phyloP scores from a whole-genome alignment of 1,284 basidiomycete species.

The Ceratorhiza oryzae-sativae region DNA sequence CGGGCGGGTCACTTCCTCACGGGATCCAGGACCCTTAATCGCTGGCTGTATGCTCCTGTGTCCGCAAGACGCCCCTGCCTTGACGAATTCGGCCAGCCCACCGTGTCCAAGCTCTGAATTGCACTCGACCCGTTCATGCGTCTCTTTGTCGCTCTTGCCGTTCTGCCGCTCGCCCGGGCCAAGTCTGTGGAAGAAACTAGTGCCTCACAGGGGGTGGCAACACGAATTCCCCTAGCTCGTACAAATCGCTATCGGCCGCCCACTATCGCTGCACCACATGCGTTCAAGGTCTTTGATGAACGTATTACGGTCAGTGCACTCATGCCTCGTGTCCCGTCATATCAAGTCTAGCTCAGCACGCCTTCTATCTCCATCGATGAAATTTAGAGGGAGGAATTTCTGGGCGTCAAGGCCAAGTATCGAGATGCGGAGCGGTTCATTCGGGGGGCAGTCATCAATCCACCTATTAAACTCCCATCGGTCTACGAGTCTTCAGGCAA shows the following conservation, averaged over 20 bases:
- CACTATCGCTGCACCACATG: neutral
- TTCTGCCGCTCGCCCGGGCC: neutral
- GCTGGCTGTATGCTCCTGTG: neutral
- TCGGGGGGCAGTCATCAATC: neutral
- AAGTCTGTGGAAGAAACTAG: neutral
- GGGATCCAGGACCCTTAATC: neutral
- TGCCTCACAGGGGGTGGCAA: slow-evolving; percentile 12
- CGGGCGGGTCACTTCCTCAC: neutral
- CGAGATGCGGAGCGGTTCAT: slow-evolving; percentile 4
- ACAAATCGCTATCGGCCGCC: slow-evolving; percentile 8
- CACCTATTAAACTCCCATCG: neutral
- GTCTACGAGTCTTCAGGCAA: neutral
- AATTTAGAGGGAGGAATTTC: slow-evolving; percentile 1
- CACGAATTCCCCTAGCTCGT: slow-evolving; percentile 1
- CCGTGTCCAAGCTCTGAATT: neutral
- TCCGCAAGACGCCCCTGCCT: neutral
- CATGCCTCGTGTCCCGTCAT: neutral
- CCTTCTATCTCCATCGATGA: neutral
- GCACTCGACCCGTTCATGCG: neutral
- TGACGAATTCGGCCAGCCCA: neutral
- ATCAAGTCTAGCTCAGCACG: slow-evolving; percentile 1
- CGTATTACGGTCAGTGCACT: slow-evolving; percentile 5
- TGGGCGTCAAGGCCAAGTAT: slow-evolving; percentile 10
- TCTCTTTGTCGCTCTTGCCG: neutral
- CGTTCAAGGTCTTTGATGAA: slow-evolving; percentile 15